Conservation (phyloP, 2,329 filamentous ascomycete species). For the Purpureocillium takamizusanense region DNA sequence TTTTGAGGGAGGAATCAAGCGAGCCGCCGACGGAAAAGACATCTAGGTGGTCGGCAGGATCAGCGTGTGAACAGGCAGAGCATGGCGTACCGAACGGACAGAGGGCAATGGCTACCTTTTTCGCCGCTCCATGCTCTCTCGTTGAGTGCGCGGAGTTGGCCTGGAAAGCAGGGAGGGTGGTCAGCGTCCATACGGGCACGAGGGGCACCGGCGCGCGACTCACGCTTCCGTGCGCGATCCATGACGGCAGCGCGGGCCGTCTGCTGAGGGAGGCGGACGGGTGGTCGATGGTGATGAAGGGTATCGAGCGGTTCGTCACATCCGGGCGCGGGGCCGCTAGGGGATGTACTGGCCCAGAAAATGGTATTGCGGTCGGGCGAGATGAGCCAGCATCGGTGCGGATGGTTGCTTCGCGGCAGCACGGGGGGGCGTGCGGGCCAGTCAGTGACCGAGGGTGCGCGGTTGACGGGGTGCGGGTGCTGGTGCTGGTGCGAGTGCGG, state of each 20-base stretch:
- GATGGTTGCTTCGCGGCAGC: slow-evolving; percentile 5
- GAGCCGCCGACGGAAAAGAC: slow-evolving; percentile 68
- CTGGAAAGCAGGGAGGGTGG: slow-evolving; percentile 33
- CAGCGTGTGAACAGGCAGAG: slow-evolving; percentile 8
- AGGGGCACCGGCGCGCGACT: slow-evolving; percentile 15
- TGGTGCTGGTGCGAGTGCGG: too few species aligned
- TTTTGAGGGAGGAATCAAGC: slow-evolving; percentile 91
- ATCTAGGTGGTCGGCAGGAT: slow-evolving; percentile 31
- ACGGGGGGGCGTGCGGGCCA: not conserved
- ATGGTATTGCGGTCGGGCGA: slow-evolving; percentile 22
- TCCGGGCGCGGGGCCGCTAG: slow-evolving; percentile 30
- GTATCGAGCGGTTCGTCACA: slow-evolving; percentile 29
- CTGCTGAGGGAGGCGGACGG: not conserved
- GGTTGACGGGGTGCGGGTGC: too few species aligned
- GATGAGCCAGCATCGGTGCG: slow-evolving; percentile 30
- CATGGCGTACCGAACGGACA: too few species aligned
- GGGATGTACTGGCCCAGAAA: slow-evolving; percentile 27
- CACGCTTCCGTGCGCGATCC: slow-evolving; percentile 59
- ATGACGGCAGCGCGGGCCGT: slow-evolving; percentile 31
- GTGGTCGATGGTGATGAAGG: not conserved
- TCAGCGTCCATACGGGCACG: slow-evolving; percentile 7
- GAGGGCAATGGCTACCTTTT: slow-evolving; percentile 48
- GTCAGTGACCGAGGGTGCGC: too few species aligned
- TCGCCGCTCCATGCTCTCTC: slow-evolving; percentile 82
- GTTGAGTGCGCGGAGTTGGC: slow-evolving; percentile 86